These are phyloP conservation scores for Arachis hypogaea DNA, from an alignment of 306 rosid genomes.

Conservation along the genomic window DNA sequence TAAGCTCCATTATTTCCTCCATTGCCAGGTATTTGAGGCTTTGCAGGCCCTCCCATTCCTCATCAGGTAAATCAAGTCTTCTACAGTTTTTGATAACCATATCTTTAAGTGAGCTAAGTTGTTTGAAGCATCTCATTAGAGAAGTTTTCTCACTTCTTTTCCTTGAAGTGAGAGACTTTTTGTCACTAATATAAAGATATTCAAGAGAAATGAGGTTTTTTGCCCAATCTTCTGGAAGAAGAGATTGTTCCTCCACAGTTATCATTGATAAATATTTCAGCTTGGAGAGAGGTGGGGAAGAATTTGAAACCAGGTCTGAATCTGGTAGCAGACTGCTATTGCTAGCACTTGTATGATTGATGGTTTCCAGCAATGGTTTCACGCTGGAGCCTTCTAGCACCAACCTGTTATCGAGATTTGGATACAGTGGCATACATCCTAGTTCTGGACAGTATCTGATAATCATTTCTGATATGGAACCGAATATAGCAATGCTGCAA, in stretches of 20 bases:
- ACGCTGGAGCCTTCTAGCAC: background rate
- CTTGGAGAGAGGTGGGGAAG: background rate
- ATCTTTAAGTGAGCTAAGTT: background rate
- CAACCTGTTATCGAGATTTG: background rate
- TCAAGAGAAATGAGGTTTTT: background rate
- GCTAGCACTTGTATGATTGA: background rate
- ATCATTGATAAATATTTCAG: background rate
- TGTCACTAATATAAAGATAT: background rate
- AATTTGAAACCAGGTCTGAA: background rate
- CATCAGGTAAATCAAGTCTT: background rate
- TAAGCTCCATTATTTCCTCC: background rate
- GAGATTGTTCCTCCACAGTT: background rate
- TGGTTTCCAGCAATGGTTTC: background rate
- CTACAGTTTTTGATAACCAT: background rate
- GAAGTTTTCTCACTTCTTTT: too few relatives aligned
- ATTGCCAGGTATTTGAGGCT: background rate
- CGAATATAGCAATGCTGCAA: background rate
- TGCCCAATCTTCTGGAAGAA: background rate
- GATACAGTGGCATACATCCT: conserved; percentile 7
- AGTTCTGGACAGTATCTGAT: conserved; percentile 1
- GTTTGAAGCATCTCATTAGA: background rate
- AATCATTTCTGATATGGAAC: background rate
- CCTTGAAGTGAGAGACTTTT: too few relatives aligned
- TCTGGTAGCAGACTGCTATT: background rate
- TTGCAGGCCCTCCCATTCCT: background rate